These are phyloP conservation scores for Rhizopogon rudus DNA, from an alignment of 768 basidiomycete species.

Conservation along the genomic window DNA sequence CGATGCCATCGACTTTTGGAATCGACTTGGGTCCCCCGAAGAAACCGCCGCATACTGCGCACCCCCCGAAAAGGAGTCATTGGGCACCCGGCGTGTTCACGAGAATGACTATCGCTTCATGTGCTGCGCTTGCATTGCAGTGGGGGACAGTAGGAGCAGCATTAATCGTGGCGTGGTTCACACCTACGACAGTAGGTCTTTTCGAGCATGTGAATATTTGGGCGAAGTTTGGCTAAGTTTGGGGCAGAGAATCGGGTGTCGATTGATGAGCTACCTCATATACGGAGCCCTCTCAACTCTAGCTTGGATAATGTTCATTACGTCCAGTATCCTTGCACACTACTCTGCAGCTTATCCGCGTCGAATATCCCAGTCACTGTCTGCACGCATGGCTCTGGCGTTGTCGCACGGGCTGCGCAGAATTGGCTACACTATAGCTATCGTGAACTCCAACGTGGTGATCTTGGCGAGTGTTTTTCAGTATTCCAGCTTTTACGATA, in stretches of 20 bases:
- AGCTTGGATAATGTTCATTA: conserved; percentile 14
- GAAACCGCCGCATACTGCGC: neutral
- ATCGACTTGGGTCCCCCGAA: neutral
- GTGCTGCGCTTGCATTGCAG: conserved; percentile 13
- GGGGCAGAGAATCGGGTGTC: conserved; percentile 14
- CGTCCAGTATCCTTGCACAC: conserved; percentile 1
- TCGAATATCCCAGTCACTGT: too few species aligned
- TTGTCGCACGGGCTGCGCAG: conserved; percentile 20
- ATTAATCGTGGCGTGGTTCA: conserved; percentile 15
- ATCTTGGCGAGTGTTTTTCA: conserved; percentile 24
- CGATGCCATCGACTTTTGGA: too few species aligned
- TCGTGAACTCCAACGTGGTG: conserved; percentile 21
- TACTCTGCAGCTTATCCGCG: neutral
- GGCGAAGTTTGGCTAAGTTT: neutral
- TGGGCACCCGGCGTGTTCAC: conserved; percentile 12
- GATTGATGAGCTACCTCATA: conserved; percentile 15
- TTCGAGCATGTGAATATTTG: neutral
- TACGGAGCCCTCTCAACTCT: conserved; percentile 15
- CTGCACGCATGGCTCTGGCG: neutral
- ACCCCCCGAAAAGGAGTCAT: neutral
- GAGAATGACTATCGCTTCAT: conserved; percentile 15
- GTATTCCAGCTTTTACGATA: conserved; percentile 19
- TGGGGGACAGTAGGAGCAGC: conserved; percentile 22
- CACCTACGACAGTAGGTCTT: conserved; percentile 13
- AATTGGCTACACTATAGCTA: conserved; percentile 17